Conservation (phyloP, 129 eudicot species). For the Saposhnikovia divaricata region DNA sequence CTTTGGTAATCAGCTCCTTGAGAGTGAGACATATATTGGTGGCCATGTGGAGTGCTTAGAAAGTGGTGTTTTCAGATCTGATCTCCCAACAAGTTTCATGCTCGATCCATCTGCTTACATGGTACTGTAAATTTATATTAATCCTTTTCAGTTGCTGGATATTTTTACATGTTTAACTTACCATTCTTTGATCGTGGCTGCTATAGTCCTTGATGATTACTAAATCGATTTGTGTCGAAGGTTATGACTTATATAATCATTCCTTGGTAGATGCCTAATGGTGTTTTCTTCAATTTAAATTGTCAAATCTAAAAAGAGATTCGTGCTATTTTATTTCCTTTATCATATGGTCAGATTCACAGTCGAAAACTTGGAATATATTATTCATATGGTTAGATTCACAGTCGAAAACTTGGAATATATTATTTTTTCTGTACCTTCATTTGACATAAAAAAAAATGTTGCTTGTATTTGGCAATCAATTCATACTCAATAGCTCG, state of each 20-base stretch:
- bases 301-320: conserved; percentile 1
- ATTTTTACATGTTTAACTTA: not conserved
- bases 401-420: not conserved
- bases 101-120: conserved; percentile 89
- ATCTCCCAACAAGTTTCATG: conserved; percentile 88
- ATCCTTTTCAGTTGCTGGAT: not conserved
- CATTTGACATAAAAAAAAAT: not conserved
- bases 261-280: not conserved
- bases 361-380: not conserved
- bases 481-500: not conserved
- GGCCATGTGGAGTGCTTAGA: conserved; percentile 99
- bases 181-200: not conserved
- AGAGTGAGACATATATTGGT: conserved; percentile 98
- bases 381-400: not conserved
- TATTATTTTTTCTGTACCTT: not conserved
- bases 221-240: not conserved
- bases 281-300: not conserved
- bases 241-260: not conserved
- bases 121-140: conserved; percentile 31
- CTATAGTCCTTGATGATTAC: not conserved
- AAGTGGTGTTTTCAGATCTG: conserved; percentile 99
- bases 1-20: conserved; percentile 61
- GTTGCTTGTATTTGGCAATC: not conserved
- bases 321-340: not conserved
- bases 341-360: not conserved